phyloP scores from a whole-genome alignment of 163 green algal species.

The Volvox carteri region DNA sequence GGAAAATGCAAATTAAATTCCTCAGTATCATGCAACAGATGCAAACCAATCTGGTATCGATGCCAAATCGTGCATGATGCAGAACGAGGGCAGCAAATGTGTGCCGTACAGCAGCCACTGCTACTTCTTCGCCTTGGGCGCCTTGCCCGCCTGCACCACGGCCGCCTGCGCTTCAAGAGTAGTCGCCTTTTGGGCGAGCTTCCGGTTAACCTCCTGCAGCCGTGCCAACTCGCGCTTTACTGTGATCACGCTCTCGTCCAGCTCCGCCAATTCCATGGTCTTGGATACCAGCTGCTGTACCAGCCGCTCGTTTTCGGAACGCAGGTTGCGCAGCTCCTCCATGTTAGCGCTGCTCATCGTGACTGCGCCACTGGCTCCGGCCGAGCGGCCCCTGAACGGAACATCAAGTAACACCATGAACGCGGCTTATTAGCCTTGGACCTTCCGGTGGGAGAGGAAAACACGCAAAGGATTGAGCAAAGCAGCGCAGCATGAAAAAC shows the following conservation, averaged over 20 bases:
- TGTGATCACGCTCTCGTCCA: conserved; percentile 64
- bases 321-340: conserved; percentile 70
- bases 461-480: too few relatives aligned
- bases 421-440: too few relatives aligned
- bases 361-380: background rate
- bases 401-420: too few relatives aligned
- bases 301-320: conserved; percentile 79
- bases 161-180: conserved; percentile 68
- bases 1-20: too few relatives aligned
- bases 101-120: background rate
- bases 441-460: too few relatives aligned
- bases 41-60: too few relatives aligned
- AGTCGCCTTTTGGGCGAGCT: conserved; percentile 75
- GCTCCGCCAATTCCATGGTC: conserved; percentile 82
- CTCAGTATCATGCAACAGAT: too few relatives aligned
- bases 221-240: conserved; percentile 66
- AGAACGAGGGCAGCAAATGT: too few relatives aligned
- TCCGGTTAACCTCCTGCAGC: conserved; percentile 75
- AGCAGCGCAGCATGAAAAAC: too few relatives aligned
- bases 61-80: too few relatives aligned
- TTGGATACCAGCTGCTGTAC: conserved; percentile 83
- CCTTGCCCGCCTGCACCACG: conserved; percentile 20
- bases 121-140: conserved; percentile 30
- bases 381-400: background rate
- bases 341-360: background rate